Base-by-base conservation (phyloP, 2,329 filamentous ascomycete species). In the Xenosphaeropsis pyriputrescens region DNA sequence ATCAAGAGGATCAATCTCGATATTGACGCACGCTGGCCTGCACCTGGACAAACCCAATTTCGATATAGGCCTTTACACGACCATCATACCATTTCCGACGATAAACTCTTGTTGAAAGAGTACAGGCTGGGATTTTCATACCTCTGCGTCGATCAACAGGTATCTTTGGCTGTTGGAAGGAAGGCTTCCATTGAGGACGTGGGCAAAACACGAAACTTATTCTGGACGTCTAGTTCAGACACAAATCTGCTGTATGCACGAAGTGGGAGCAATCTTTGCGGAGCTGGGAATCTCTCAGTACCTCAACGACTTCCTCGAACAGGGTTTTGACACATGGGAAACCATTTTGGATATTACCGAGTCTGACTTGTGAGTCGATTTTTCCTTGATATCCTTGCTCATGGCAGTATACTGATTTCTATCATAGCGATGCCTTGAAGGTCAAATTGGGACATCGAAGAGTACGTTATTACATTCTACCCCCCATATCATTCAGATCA, bases 261-360 rank as follows among this genome's bases (percentile, higher is more conserved):
- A 74, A 57, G 64, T 91, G 50, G 71, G 67, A 47, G 59, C 67
- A 29, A 70, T 79, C 47, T 75, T 89, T 55, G 69, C 72, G 60
- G 79, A 83, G 66, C 67, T 89, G 65, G 83, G 82, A 54, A 68
- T 91, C 57, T 66, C 73, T 60, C 80, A 86, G 59, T 89, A 91
- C 61, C 70, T 83, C 42, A 68, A 78, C 47, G 61, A 66, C 39
- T 83, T 91, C 49, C 55, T 84, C 32, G 74, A 83, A 38, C 82
- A 89, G 58, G 84, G 84, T 3, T 91, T 91, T 56, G 84, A 91
- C 56, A 75, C 77, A 9, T 89, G 84, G 84, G 80, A 85, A 26
- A 86, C 79, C 1, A 77, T 89, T 39, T 65, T 86, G 36, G 83
- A 89, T 52, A 86, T 91, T 38, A 85, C 83, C 43, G 84, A 89